Evolutionary conservation across 495 filamentous ascomycete species (phyloP), one percentile per base, ranked within the genome.

Genomic region (Monascus purpureus): DNA sequence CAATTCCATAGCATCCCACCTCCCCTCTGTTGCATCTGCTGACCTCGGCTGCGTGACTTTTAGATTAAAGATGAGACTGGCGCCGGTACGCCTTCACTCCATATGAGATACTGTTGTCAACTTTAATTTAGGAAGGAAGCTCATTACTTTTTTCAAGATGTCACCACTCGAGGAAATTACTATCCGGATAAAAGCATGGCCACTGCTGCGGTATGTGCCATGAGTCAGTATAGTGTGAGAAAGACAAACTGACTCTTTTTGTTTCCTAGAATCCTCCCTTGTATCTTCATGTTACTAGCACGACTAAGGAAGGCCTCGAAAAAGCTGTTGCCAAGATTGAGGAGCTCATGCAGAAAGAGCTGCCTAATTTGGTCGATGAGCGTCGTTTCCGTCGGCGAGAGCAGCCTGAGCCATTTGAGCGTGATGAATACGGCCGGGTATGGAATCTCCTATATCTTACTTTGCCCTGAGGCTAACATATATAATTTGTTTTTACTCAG

Each of bases 21-120:
- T 63, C 56, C 65, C 75, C 78, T 82, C 75, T 72, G 75, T 86
- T 81, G 77, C 84, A 84, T 80, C 78, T 92, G 87, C 90, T 97
- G 78, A 97, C 90, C 74, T 78, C 72, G 56, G 58, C 62, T 80
- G 72, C 80, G 72, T 90, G 81, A 74, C n/a, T n/a, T 83, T 54
- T 94, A 97, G 90, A 97, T 97, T 45, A 93, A 94, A 82, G 87
- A 96, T 66, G 82, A 95, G 51, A 95, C 90, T 80, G 90, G 90
- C 76, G 88, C 90, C 68, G 90, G 90, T 97, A 97, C 77, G 90
- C 78, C 70, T 65, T 53, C 57, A 67, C 50, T 59, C 71, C 53
- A 57, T 49, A 33, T 49, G 35, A 35, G n/a, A n/a, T 46, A 37
- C 25, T 50, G 26, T 45, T 67, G 56, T 52, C 55, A 68, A 65